Conservation (phyloP, 148 eudicot species). For the Vaccinium myrtillus region DNA sequence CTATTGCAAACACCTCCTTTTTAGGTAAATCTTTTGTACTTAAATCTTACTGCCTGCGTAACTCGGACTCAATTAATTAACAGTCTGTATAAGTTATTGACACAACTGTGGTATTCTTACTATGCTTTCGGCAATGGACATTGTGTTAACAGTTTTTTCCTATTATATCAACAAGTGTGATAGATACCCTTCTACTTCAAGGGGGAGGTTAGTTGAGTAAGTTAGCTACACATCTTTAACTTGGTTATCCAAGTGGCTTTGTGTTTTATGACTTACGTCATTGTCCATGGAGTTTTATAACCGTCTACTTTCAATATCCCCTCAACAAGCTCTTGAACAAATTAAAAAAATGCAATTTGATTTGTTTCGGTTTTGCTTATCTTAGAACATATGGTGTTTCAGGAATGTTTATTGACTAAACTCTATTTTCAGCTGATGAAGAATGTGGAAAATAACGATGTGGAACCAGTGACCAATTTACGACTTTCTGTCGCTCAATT, state of each 20-base stretch:
- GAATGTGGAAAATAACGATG: conserved; percentile 24
- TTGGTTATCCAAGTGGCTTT: not conserved
- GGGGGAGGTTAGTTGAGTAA: not conserved
- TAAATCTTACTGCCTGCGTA: not conserved
- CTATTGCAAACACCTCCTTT: not conserved
- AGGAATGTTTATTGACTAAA: conserved; percentile 3
- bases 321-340: not conserved
- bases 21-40: not conserved
- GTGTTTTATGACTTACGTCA: not conserved
- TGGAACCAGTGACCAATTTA: conserved; percentile 27
- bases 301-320: not conserved
- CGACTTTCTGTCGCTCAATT: conserved; percentile 33
- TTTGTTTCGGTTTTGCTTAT: not conserved
- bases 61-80: too few relatives aligned
- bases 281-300: not conserved
- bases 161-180: not conserved
- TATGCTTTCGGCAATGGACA: not conserved
- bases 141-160: not conserved
- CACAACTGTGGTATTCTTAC: not conserved
- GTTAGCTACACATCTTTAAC: not conserved
- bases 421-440: conserved; percentile 17
- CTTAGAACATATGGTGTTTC: not conserved
- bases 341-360: not conserved
- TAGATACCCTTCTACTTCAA: conserved; percentile 6
- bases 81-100: not conserved